These are phyloP conservation scores for Toxicodendron radicans DNA, from an alignment of 345 rosid genomes.

Conservation along the genomic window DNA sequence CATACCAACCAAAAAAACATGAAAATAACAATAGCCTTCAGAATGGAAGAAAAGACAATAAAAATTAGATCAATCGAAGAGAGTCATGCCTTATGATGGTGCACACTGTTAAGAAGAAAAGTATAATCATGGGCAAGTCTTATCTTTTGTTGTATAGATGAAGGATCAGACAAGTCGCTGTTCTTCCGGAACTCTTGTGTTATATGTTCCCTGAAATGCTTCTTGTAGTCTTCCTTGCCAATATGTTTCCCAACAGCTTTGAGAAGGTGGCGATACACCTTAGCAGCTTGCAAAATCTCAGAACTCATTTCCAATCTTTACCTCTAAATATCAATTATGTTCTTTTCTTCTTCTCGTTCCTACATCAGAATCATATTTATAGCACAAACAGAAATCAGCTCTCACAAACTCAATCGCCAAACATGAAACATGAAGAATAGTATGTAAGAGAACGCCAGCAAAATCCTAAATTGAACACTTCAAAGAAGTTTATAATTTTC, in stretches of 20 bases:
- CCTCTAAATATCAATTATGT: not conserved
- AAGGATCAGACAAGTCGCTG: constrained; percentile 30
- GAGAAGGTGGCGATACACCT: constrained; percentile 63
- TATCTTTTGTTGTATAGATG: constrained; percentile 45
- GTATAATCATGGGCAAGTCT: constrained; percentile 70
- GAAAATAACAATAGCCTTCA: not conserved
- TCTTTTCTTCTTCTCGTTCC: not conserved
- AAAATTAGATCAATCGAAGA: constrained; percentile 1
- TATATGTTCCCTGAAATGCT: constrained; percentile 64
- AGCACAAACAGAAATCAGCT: not conserved
- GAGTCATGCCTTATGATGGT: constrained; percentile 70
- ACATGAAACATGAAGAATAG: not conserved
- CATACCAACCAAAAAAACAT: not conserved
- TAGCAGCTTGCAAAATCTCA: constrained; percentile 45
- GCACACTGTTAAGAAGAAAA: constrained; percentile 65
- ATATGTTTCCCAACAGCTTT: constrained; percentile 67
- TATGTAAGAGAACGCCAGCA: not conserved
- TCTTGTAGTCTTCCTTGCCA: constrained; percentile 72
- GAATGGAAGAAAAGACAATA: not conserved
- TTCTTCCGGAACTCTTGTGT: constrained; percentile 58
- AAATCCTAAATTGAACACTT: not conserved
- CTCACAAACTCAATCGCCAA: not conserved
- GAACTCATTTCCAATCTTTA: constrained; percentile 44
- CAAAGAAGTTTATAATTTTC: not conserved
- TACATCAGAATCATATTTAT: constrained; percentile 3